These are phyloP conservation scores for Suillus ampliporus DNA, from an alignment of 768 basidiomycete genomes.

Conservation along the genomic window DNA sequence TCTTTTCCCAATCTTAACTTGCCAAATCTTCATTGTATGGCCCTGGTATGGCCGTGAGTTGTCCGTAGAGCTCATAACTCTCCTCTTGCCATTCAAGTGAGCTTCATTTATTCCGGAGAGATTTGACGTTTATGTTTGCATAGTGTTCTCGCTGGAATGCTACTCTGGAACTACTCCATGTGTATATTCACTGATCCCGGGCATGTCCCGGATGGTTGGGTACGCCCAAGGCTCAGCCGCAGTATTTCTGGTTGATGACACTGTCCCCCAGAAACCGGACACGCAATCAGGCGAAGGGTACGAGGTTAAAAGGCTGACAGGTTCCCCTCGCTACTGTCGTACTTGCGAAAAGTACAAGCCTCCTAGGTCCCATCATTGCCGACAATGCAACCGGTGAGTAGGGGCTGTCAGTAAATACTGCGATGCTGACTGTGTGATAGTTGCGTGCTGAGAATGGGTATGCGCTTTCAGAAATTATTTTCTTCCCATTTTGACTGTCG, in stretches of 20 bases:
- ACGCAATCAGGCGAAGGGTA: slow-evolving; percentile 66
- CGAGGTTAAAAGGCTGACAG: slow-evolving; percentile 91
- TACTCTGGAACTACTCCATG: slow-evolving; percentile 89
- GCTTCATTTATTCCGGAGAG: slow-evolving; percentile 25
- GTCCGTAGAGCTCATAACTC: slow-evolving; percentile 72
- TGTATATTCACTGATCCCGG: slow-evolving; percentile 89
- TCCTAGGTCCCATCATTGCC: slow-evolving; percentile 91
- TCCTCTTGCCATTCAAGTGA: slow-evolving; percentile 93
- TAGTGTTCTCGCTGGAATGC: slow-evolving; percentile 75
- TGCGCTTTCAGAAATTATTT: slow-evolving; percentile 24
- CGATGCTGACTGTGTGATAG: slow-evolving; percentile 38
- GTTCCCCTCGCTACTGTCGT: slow-evolving; percentile 83
- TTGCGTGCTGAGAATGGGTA: slow-evolving; percentile 91
- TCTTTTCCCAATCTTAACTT: slow-evolving; percentile 86
- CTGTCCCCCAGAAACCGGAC: slow-evolving; percentile 69
- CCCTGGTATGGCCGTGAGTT: slow-evolving; percentile 87
- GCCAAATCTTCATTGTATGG: slow-evolving; percentile 90
- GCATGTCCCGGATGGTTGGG: slow-evolving; percentile 78
- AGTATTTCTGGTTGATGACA: slow-evolving; percentile 13
- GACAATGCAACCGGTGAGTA: slow-evolving; percentile 78
- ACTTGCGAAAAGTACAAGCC: slow-evolving; percentile 87
- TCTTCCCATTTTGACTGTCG: background rate
- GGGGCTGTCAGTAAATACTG: background rate
- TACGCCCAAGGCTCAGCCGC: slow-evolving; percentile 38
- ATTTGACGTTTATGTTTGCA: slow-evolving; percentile 17